Base-by-base conservation (phyloP, 306 rosid genomes). In the Datisca glomerata region DNA sequence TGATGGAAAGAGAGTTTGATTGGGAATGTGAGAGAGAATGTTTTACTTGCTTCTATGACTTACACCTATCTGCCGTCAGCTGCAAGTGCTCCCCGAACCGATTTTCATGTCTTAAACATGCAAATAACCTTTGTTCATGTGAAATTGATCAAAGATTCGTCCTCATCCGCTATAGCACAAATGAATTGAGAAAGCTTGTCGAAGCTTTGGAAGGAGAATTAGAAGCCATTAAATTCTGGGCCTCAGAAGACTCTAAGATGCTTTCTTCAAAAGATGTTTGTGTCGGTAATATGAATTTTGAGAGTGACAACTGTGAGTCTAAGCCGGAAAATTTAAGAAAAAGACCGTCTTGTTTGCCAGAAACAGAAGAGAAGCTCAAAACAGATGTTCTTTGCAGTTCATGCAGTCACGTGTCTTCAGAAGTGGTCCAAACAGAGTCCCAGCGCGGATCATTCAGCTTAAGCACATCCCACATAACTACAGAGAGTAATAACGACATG, bases 1-100 rank as follows among this genome's bases (percentile, higher is more conserved):
- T 79, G 63, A 87, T 87, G 96, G 73, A 68, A 28, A 67, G 45
- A 4, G 85, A 79, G 53, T 71, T 67, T 24, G 96, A 82, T 60
- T 45, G 66, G 57, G 40, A 59, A 41, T 63, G 56, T 24, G 96
- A 87, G 56, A 82, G 93, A 74, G 96, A 87, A 53, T 87, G 96
- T 34, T 79, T 57, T 61, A 63, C 75, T 49, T 87, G 96, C 74
- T 82, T 71, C 68, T 87, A 82, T 45, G 96, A 87, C 69, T 69
- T 87, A 51, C 79, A 87, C 59, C 60, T 82, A 49, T 82, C 93
- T 51, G 92, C 87, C 15, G 63, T 66, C 11, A 61, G 85, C 44
- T 82, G 96, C 63, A 57, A 69, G 54, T 87, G 94, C 66, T 82
- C 96, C 29, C 94, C 78, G 11, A 70, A 71, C 35, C 64, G 52